A percentile compares a stretch with the other conserved stretches of the same genome.
Conservation (phyloP, 2,329 filamentous ascomycete genomes). For the Camptophora hylomeconis region DNA sequence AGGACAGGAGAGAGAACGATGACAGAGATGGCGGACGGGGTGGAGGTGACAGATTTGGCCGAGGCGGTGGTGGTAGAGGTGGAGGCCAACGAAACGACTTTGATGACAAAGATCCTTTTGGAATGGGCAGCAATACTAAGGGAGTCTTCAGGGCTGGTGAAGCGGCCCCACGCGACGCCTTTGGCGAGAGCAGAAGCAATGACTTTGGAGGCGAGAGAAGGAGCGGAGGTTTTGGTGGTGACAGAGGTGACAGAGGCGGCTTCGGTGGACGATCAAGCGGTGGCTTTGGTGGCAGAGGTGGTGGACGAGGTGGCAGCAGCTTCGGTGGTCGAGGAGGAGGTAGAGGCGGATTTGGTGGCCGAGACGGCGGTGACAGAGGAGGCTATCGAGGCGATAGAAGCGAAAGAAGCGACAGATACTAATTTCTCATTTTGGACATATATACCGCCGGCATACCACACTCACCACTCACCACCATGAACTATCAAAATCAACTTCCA, state of each 20-base stretch:
- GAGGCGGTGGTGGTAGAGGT: slow-evolving; percentile 1
- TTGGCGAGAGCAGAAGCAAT: not conserved
- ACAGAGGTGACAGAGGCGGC: slow-evolving; percentile 2
- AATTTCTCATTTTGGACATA: too few relatives aligned
- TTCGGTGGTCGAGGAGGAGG: slow-evolving; percentile 2
- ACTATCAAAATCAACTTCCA: too few relatives aligned
- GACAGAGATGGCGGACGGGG: slow-evolving; percentile 1
- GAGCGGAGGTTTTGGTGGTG: slow-evolving; percentile 4
- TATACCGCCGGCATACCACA: too few relatives aligned
- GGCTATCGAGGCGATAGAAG: too few relatives aligned
- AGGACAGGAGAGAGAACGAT: slow-evolving; percentile 1
- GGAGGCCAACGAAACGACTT: slow-evolving; percentile 3
- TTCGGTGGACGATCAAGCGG: slow-evolving; percentile 5
- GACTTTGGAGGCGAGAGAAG: too few relatives aligned
- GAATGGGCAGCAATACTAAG: slow-evolving; percentile 2
- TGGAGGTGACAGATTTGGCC: not conserved
- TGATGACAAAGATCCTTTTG: slow-evolving; percentile 7
- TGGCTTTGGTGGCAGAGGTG: slow-evolving; percentile 2
- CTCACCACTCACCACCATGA: too few relatives aligned
- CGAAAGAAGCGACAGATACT: too few relatives aligned
- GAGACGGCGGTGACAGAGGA: slow-evolving; percentile 7
- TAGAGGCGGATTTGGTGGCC: slow-evolving; percentile 1
- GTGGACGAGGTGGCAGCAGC: slow-evolving; percentile 5
- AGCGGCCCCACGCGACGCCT: too few relatives aligned
- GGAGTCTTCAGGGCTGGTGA: too few relatives aligned